These are phyloP conservation scores for Teratosphaeria destructans DNA, from an alignment of 2,329 filamentous ascomycete genomes.

Conservation along the genomic window DNA sequence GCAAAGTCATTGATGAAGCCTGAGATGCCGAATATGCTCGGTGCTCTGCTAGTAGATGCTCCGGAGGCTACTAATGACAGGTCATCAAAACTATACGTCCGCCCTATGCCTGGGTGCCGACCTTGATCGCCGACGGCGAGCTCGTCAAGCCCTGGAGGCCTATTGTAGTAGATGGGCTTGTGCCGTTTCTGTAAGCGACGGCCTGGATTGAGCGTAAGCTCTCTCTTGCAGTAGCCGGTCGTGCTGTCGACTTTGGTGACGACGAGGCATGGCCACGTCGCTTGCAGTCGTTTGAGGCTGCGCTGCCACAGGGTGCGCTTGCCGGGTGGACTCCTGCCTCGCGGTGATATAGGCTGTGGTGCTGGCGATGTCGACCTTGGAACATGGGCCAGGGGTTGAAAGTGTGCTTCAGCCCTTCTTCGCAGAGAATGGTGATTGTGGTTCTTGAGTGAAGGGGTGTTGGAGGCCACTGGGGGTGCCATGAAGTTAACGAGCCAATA, in stretches of 20 bases:
- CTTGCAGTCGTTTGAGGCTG: not conserved
- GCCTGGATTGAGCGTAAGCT: not conserved
- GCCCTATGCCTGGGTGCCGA: not conserved
- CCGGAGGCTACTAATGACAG: not conserved
- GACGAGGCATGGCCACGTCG: not conserved
- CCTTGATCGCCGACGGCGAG: not conserved
- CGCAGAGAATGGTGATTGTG: not conserved
- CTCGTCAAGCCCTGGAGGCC: not conserved
- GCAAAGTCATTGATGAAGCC: slow-evolving; percentile 2
- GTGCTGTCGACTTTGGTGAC: not conserved
- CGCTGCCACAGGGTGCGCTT: not conserved
- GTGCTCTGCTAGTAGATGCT: not conserved
- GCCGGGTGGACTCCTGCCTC: not conserved
- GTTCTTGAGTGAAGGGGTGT: not conserved
- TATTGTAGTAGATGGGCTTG: not conserved
- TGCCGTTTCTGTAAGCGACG: not conserved
- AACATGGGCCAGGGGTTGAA: not conserved
- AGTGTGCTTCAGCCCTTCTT: not conserved
- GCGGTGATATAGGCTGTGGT: not conserved
- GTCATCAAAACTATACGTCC: not conserved
- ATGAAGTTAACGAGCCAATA: not conserved
- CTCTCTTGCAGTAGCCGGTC: not conserved
- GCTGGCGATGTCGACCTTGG: not conserved
- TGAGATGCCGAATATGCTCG: slow-evolving; percentile 3
- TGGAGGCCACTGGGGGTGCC: not conserved